These are phyloP conservation scores for Starmerella bombicola DNA, from an alignment of 805 yeast genomes.

Conservation along the genomic window DNA sequence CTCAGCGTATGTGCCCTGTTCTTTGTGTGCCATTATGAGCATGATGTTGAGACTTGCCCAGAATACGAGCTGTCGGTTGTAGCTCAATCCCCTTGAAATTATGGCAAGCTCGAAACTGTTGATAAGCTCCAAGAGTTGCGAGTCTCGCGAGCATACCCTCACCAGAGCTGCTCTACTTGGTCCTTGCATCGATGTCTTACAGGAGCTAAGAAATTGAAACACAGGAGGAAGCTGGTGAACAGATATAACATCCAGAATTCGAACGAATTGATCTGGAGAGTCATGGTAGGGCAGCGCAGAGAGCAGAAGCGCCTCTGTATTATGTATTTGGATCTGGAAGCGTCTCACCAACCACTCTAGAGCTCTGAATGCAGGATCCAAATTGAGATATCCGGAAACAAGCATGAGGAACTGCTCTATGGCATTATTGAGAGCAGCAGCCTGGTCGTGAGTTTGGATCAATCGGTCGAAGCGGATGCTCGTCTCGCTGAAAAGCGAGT, in stretches of 20 bases:
- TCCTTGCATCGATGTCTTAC: constrained; percentile 47
- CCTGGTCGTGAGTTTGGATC: constrained; percentile 67
- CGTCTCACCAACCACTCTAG: constrained; percentile 93
- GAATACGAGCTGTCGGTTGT: constrained; percentile 62
- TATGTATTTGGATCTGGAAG: constrained; percentile 68
- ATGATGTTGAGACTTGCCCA: constrained; percentile 62
- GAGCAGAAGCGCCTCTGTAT: constrained; percentile 58
- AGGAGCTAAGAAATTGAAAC: constrained; percentile 57
- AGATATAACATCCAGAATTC: constrained; percentile 61
- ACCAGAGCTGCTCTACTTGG: constrained; percentile 62
- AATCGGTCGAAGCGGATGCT: constrained; percentile 69
- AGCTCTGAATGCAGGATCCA: constrained; percentile 66
- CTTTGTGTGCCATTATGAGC: constrained; percentile 50
- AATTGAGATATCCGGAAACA: constrained; percentile 61
- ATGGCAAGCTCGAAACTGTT: constrained; percentile 41
- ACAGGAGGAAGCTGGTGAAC: constrained; percentile 52
- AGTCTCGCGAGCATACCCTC: constrained; percentile 55
- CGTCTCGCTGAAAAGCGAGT: constrained; percentile 70
- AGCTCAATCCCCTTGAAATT: constrained; percentile 44
- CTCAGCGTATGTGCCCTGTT: constrained; percentile 26
- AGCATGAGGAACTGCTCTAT: constrained; percentile 62
- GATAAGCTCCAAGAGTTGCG: constrained; percentile 54
- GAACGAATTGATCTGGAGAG: constrained; percentile 51
- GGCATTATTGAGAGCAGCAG: constrained; percentile 59
- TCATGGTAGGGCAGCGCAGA: constrained; percentile 72